These are phyloP conservation scores for Sisymbrium altissimum DNA, from an alignment of 345 rosid genomes.

Conservation along the genomic window DNA sequence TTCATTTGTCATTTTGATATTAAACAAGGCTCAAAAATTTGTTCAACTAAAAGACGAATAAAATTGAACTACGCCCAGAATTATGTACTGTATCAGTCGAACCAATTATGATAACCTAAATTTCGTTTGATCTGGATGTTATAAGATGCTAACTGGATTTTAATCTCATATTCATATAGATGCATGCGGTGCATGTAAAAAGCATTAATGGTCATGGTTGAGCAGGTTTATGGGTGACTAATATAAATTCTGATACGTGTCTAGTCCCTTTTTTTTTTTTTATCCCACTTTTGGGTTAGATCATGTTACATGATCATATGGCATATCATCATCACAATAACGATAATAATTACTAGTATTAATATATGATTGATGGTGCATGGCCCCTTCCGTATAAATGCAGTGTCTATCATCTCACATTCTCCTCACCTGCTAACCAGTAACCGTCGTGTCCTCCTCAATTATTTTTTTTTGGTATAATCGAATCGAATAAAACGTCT, in stretches of 20 bases:
- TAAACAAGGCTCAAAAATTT: no score
- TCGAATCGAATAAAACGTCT: neutral
- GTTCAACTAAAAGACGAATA: no score
- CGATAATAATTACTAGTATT: neutral
- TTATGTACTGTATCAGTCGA: no score
- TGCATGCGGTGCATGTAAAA: neutral
- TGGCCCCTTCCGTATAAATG: conserved; percentile 24
- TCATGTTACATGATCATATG: neutral
- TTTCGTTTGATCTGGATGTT: no score
- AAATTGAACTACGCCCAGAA: no score
- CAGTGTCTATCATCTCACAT: conserved; percentile 5
- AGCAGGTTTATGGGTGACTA: neutral
- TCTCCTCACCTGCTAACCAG: conserved; percentile 23
- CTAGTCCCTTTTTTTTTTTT: no score
- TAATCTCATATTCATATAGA: no score
- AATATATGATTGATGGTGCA: neutral
- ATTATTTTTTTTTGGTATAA: neutral
- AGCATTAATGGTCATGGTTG: neutral
- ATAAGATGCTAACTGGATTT: no score
- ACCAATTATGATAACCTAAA: no score
- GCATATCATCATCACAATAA: neutral
- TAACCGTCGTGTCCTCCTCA: conserved; percentile 16
- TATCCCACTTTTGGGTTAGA: no score
- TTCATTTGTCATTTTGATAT: no score
- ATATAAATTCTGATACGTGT: no score